Percentiles rank a stretch among this genome's conserved stretches.
Conservation (phyloP, 1,284 basidiomycete species). For the Ustilago vetiveriae region DNA sequence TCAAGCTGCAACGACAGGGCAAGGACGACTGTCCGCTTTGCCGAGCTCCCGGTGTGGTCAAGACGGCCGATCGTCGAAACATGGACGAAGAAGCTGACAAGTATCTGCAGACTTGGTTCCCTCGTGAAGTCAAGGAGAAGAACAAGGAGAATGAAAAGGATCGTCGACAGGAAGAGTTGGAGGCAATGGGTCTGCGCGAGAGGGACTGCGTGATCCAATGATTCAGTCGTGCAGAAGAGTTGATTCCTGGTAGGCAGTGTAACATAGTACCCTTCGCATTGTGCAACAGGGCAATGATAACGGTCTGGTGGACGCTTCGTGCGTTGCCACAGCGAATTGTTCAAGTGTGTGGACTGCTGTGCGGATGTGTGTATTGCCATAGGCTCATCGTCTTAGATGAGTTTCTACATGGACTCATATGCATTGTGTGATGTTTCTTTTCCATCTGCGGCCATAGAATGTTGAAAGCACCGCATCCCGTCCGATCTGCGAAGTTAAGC, state of each 20-base stretch:
- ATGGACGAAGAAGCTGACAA: conserved; percentile 82
- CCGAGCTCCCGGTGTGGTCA: conserved; percentile 56
- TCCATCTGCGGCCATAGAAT: conserved; percentile 82
- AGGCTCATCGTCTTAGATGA: too few relatives aligned
- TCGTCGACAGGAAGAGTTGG: conserved; percentile 76
- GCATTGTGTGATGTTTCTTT: too few relatives aligned
- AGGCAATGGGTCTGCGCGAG: conserved; percentile 73
- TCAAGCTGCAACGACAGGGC: conserved; percentile 89
- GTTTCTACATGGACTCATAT: too few relatives aligned
- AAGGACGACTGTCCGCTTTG: conserved; percentile 87
- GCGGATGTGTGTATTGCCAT: too few relatives aligned
- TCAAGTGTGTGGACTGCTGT: too few relatives aligned
- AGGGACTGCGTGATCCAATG: conserved; percentile 44
- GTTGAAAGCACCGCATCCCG: conserved; percentile 82
- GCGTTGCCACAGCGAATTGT: conserved; percentile 2
- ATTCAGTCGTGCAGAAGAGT: too few relatives aligned
- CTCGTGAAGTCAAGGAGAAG: conserved; percentile 82
- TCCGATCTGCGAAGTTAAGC: conserved; percentile 83
- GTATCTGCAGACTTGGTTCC: conserved; percentile 94
- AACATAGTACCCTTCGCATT: too few relatives aligned
- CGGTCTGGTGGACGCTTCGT: too few relatives aligned
- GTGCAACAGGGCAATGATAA: too few relatives aligned
- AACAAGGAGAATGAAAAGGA: conserved; percentile 81
- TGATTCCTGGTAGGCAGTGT: too few relatives aligned
- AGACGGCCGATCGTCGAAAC: conserved; percentile 68